phyloP scores from a whole-genome alignment of 1,284 basidiomycete species.

The Takashimella tepidaria region DNA sequence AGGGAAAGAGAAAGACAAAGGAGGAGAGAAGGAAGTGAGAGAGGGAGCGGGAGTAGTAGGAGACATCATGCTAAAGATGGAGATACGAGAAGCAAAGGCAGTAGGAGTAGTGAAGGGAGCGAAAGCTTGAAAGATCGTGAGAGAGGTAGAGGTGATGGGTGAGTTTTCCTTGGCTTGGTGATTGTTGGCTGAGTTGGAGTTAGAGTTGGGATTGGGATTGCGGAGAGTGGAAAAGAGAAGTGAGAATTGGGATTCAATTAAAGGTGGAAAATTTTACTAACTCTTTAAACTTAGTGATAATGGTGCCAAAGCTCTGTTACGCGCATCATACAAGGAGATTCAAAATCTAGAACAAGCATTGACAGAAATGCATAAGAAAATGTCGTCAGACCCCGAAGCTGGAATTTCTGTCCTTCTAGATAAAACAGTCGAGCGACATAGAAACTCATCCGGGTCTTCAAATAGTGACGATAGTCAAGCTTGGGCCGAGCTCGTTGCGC shows the following conservation, averaged over 20 bases:
- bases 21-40: conserved; percentile 46
- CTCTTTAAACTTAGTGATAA: conserved; percentile 37
- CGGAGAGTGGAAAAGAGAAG: no score
- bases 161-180: no score
- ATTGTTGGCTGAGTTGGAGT: neutral
- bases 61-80: conserved; percentile 25
- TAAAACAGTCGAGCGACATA: conserved; percentile 5
- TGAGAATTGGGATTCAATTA: no score
- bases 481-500: conserved; percentile 45
- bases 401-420: conserved; percentile 32
- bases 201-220: no score
- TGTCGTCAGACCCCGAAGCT: conserved; percentile 42
- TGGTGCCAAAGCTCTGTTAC: conserved; percentile 46
- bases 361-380: conserved; percentile 45
- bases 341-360: conserved; percentile 44
- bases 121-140: conserved; percentile 48
- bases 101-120: conserved; percentile 47
- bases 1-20: conserved; percentile 42
- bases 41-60: conserved; percentile 23
- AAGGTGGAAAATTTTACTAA: no score
- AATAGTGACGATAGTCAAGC: conserved; percentile 26
- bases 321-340: conserved; percentile 46
- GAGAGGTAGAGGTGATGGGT: conserved; percentile 43
- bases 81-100: conserved; percentile 39
- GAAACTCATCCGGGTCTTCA: conserved; percentile 11